Percentiles rank a stretch among this genome's conserved stretches.
phyloP scores from a whole-genome alignment of 2,329 filamentous ascomycete species.

The Stachybotrys elegans region DNA sequence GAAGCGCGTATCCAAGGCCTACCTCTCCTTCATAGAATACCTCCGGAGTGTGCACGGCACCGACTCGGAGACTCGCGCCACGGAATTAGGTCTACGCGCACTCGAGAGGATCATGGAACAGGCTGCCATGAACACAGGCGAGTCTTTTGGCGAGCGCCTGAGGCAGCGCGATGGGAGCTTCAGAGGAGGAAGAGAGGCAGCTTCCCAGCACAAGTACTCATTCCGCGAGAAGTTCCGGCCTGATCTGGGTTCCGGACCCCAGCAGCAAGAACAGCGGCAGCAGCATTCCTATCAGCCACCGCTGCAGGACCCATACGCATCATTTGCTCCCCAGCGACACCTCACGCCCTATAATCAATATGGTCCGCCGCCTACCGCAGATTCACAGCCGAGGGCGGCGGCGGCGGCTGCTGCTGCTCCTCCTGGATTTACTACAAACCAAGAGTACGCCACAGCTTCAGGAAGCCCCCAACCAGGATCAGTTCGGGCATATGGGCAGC shows the following conservation, averaged over 20 bases:
- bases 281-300: neutral
- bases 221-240: neutral
- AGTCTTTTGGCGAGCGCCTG: neutral
- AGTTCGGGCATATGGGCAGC: neutral
- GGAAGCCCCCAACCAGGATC: neutral
- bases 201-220: neutral
- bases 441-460: neutral
- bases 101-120: neutral
- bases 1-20: neutral
- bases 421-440: neutral
- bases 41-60: neutral
- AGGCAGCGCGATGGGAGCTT: neutral
- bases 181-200: neutral
- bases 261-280: neutral
- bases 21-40: neutral
- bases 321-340: neutral
- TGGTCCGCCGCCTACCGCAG: neutral
- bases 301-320: neutral
- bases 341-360: neutral
- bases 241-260: neutral
- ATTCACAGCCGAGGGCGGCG: neutral
- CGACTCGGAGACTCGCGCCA: neutral
- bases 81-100: neutral
- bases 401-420: neutral
- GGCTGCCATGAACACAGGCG: neutral